Evolutionary conservation across 2,329 filamentous ascomycete genomes (phyloP), one percentile per base, ranked within the genome.

Genomic region (Phoma sp.): DNA sequence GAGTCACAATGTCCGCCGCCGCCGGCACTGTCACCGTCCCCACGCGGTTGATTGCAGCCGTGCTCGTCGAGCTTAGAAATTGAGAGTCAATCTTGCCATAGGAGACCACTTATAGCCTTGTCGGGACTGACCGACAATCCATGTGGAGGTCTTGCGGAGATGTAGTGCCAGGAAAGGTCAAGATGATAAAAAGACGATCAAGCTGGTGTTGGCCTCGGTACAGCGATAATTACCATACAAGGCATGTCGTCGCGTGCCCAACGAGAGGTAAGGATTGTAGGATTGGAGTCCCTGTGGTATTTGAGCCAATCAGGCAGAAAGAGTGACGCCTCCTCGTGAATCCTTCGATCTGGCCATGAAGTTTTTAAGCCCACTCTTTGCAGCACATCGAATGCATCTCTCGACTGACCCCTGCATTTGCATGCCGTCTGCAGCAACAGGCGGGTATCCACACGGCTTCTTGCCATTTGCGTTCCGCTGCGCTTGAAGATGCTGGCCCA

Each of bases 271-370:
- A 13, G 8, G 29, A 33, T 4, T 7, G 24, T 14, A 43, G 29
- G 9, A 18, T 42, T 22, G 25, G 14, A 5, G 22, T 13, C 24
- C 13, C 9, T 30, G 13, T 13, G 7, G 13, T 14, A 8, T 5
- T 10, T 8, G 18, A 39, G 22, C 50, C 50, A 53, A 47, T 53
- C 44, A 47, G 11, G 38, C 2, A 2, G 10, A 14, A 13, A 4
- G 13, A 40, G 35, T 48, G 45, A 48, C 51, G 36, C 45, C 45
- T 47, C 18, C 7, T 23, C 27, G 3, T 36, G 37, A 40, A 47
- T 48, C 29, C 29, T 41, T 47, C 29, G 36, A 33, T 35, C 45
- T 38, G 24, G 35, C 43, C 33, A 32, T 27, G 14, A 18, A 14
- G 24, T 10, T 18, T 14, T 10, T 13, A 22, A 22, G n/a, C 39